phyloP scores from a whole-genome alignment of 2,329 filamentous ascomycete species.

The Emmonsiellopsis sp. region DNA sequence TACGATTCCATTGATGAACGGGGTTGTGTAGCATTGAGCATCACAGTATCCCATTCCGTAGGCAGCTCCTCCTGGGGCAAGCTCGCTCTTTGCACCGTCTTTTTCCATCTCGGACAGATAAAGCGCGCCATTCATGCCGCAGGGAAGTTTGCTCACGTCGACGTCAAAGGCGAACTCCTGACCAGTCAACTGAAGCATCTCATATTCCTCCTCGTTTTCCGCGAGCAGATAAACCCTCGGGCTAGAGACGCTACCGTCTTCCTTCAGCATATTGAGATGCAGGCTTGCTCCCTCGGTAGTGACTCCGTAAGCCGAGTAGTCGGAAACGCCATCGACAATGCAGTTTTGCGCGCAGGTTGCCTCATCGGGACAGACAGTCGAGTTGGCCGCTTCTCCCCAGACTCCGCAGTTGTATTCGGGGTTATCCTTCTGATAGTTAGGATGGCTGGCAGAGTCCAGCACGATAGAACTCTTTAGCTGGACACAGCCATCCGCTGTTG shows the following conservation, averaged over 20 bases:
- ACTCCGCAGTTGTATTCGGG: conserved; percentile 44
- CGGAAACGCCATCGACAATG: conserved; percentile 41
- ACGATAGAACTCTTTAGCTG: conserved; percentile 42
- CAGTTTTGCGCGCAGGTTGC: conserved; percentile 45
- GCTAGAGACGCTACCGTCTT: conserved; percentile 25
- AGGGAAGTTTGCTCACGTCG: conserved; percentile 57
- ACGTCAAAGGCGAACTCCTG: conserved; percentile 63
- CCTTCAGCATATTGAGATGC: conserved; percentile 37
- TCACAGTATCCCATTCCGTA: conserved; percentile 56
- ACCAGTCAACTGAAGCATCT: conserved; percentile 52
- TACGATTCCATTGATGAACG: conserved; percentile 1
- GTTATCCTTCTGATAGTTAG: conserved; percentile 35
- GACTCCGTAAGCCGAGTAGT: conserved; percentile 45
- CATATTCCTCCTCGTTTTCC: conserved; percentile 49
- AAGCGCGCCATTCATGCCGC: conserved; percentile 60
- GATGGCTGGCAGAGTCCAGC: conserved; percentile 46
- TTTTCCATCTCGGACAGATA: conserved; percentile 53
- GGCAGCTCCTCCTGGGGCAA: conserved; percentile 45
- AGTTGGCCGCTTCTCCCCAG: conserved; percentile 34
- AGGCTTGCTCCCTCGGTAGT: conserved; percentile 38
- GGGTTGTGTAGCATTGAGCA: conserved; percentile 37
- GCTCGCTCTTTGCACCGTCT: conserved; percentile 46
- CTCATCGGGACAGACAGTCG: conserved; percentile 37
- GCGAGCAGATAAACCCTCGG: conserved; percentile 52
- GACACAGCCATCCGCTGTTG: conserved; percentile 37